These are phyloP conservation scores for Pyrenochaeta sp. DNA, from an alignment of 2,329 filamentous ascomycete genomes.

Conservation along the genomic window DNA sequence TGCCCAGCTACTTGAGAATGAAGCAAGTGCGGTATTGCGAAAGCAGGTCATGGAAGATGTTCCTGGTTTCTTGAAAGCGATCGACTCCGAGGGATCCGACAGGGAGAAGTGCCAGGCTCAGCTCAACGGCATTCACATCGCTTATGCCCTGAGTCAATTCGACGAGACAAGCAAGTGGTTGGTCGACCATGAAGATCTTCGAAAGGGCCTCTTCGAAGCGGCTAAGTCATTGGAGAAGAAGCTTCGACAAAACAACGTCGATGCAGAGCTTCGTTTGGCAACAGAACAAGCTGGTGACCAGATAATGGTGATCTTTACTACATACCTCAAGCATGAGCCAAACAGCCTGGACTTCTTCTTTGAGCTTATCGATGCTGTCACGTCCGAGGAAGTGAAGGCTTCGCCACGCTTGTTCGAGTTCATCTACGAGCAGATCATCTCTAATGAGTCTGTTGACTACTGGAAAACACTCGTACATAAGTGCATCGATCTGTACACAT, in stretches of 20 bases:
- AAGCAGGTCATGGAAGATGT: slow-evolving; percentile 78
- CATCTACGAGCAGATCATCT: slow-evolving; percentile 86
- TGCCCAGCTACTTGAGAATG: slow-evolving; percentile 81
- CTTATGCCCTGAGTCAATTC: slow-evolving; percentile 78
- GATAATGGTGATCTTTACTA: slow-evolving; percentile 83
- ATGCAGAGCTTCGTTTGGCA: slow-evolving; percentile 77
- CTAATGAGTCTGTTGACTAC: slow-evolving; percentile 83
- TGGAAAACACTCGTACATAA: slow-evolving; percentile 83
- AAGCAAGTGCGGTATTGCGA: slow-evolving; percentile 77
- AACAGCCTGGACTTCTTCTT: slow-evolving; percentile 86
- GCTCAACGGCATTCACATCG: slow-evolving; percentile 87
- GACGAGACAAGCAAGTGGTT: slow-evolving; percentile 73
- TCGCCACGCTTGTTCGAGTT: slow-evolving; percentile 80
- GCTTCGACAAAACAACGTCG: slow-evolving; percentile 73
- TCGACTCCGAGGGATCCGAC: slow-evolving; percentile 69
- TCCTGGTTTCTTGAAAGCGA: slow-evolving; percentile 72
- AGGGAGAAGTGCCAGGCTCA: slow-evolving; percentile 78
- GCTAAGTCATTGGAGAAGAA: slow-evolving; percentile 82
- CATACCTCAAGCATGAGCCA: slow-evolving; percentile 77
- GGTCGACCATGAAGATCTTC: slow-evolving; percentile 62
- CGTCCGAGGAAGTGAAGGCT: slow-evolving; percentile 80
- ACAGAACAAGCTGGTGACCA: slow-evolving; percentile 91
- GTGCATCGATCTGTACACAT: slow-evolving; percentile 86
- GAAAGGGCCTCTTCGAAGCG: slow-evolving; percentile 67
- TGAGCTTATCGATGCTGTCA: slow-evolving; percentile 82